A percentile compares a stretch with the other conserved stretches of the same genome.
Evolutionary conservation across 352 stramenopile species (phyloP).

Genomic region (Phytophthora pistaciae): DNA sequence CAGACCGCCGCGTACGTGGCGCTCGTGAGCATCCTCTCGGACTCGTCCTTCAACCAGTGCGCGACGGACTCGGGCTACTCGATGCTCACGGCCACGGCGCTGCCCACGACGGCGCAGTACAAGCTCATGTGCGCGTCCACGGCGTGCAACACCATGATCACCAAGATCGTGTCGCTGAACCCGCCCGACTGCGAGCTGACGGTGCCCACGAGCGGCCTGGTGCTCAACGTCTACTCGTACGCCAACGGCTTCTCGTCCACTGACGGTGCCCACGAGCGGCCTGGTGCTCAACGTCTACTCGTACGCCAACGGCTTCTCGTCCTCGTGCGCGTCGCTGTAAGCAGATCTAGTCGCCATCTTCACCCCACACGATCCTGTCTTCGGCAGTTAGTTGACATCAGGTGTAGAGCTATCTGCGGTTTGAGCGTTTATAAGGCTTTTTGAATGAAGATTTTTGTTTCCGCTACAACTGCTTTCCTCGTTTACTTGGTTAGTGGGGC

Average conservation of each 20-base stretch:
- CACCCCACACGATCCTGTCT: too few species aligned
- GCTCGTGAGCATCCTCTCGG: slow-evolving; percentile 17
- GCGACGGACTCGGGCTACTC: slow-evolving; percentile 26
- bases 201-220: slow-evolving; percentile 30
- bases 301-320: slow-evolving; percentile 28
- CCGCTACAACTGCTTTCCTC: too few species aligned
- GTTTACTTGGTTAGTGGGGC: too few species aligned
- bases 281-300: slow-evolving; percentile 33
- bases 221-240: slow-evolving; percentile 32
- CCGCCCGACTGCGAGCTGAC: slow-evolving; percentile 16
- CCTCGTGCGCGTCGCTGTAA: slow-evolving; percentile 21
- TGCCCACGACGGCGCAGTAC: slow-evolving; percentile 24
- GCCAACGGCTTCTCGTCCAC: slow-evolving; percentile 26
- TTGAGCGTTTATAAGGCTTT: slow-evolving; percentile 4
- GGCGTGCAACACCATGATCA: slow-evolving; percentile 18
- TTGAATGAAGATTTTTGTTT: slow-evolving; percentile 7
- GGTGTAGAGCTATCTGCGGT: background rate
- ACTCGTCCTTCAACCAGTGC: slow-evolving; percentile 21
- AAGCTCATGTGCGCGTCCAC: slow-evolving; percentile 3
- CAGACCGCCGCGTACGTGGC: slow-evolving; percentile 20
- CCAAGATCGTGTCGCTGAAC: slow-evolving; percentile 1
- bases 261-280: slow-evolving; percentile 31
- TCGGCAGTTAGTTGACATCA: too few species aligned
- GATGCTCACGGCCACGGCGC: slow-evolving; percentile 21
- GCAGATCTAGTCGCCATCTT: background rate